Conservation (phyloP, 108 stramenopile genomes). For the Cyclotella atomus region DNA sequence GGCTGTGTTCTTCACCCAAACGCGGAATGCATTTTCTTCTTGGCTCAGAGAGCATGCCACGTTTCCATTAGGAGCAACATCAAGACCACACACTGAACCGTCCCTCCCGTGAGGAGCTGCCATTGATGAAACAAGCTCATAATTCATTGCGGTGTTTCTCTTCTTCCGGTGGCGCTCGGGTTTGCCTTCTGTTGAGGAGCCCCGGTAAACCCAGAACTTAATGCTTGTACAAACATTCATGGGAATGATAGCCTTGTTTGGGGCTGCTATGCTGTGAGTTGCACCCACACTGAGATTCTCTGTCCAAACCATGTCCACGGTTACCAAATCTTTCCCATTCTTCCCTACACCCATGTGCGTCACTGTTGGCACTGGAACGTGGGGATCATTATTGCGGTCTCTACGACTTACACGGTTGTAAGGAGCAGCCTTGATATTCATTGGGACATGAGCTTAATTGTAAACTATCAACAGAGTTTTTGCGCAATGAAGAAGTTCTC, state of each 20-base stretch:
- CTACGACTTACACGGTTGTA: constrained; percentile 78
- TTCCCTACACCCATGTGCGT: constrained; percentile 55
- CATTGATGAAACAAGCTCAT: constrained; percentile 70
- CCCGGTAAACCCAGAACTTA: constrained; percentile 66
- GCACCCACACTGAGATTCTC: constrained; percentile 68
- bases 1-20: constrained; percentile 61
- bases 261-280: constrained; percentile 16
- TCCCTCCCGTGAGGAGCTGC: constrained; percentile 75
- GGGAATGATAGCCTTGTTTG: constrained; percentile 3
- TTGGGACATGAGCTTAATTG: background rate
- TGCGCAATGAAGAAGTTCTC: background rate
- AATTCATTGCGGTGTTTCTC: constrained; percentile 44
- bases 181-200: constrained; percentile 25
- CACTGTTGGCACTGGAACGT: constrained; percentile 70
- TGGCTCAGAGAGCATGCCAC: constrained; percentile 78
- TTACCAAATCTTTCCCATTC: constrained; percentile 68
- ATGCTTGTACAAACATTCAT: constrained; percentile 71
- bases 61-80: constrained; percentile 54
- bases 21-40: constrained; percentile 79
- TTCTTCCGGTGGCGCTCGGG: constrained; percentile 20
- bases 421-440: constrained; percentile 54
- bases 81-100: constrained; percentile 62
- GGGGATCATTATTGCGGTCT: constrained; percentile 51
- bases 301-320: constrained; percentile 69
- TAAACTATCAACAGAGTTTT: background rate